Conservation (phyloP, 805 yeast species). For the Candida coleopterorum region DNA sequence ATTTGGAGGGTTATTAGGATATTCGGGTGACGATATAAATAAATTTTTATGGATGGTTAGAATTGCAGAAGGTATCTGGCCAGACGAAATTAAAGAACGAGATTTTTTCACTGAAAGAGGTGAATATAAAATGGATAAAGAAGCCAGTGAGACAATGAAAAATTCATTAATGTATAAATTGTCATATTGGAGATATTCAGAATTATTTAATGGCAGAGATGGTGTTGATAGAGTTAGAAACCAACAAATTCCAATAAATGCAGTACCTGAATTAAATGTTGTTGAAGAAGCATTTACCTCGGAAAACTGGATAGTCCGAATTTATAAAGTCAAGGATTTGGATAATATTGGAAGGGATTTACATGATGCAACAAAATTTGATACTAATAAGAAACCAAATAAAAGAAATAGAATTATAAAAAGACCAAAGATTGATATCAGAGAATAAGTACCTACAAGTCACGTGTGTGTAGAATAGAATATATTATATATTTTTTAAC, state of each 20-base stretch:
- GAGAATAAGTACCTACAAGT: no score
- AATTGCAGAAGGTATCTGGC: conserved; percentile 99
- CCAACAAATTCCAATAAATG: conserved; percentile 58
- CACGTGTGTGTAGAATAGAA: no score
- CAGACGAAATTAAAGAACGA: conserved; percentile 90
- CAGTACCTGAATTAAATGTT: conserved; percentile 55
- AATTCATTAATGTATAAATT: conserved; percentile 91
- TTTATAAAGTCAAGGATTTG: conserved; percentile 83
- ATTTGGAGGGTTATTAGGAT: conserved; percentile 92
- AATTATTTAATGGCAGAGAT: conserved; percentile 55
- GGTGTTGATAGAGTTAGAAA: conserved; percentile 84
- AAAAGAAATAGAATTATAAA: conserved; percentile 39
- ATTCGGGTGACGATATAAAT: conserved; percentile 93
- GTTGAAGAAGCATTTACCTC: conserved; percentile 93
- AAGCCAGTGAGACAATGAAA: conserved; percentile 81
- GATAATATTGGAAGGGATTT: conserved; percentile 85
- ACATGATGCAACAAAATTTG: conserved; percentile 51
- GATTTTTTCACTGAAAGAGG: conserved; percentile 79
- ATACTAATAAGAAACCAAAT: conserved; percentile 24
- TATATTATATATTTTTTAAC: no score
- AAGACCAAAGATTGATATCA: conserved; percentile 52
- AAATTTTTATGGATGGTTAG: conserved; percentile 99
- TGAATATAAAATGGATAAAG: conserved; percentile 80
- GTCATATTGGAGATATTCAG: conserved; percentile 84
- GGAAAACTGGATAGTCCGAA: conserved; percentile 95